These are phyloP conservation scores for Pseudogymnoascus sp. DNA, from an alignment of 2,329 filamentous ascomycete species.

Conservation along the genomic window DNA sequence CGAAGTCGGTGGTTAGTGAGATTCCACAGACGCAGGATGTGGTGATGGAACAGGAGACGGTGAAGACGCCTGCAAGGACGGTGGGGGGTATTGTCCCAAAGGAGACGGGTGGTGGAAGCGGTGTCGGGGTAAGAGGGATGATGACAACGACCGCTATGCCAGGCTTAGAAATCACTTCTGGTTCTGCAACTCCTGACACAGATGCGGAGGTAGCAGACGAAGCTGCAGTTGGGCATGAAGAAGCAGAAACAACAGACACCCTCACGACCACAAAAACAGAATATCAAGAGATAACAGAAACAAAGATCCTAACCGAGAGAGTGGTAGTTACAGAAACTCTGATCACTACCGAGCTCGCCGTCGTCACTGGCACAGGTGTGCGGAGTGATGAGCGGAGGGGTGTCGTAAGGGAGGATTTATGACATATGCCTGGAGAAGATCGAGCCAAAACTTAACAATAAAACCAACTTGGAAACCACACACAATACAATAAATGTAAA, in stretches of 20 bases:
- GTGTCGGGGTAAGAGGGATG: not conserved
- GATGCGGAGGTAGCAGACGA: not conserved
- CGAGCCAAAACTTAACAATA: no score
- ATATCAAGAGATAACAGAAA: not conserved
- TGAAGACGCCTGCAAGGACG: not conserved
- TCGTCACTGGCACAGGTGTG: not conserved
- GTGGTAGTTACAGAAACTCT: not conserved
- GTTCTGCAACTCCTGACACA: not conserved
- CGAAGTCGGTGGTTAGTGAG: not conserved
- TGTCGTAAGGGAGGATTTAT: not conserved
- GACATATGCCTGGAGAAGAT: not conserved
- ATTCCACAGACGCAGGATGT: not conserved
- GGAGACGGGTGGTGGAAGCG: not conserved
- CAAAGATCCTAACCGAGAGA: not conserved
- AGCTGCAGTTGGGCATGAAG: not conserved
- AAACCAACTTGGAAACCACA: no score
- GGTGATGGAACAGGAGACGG: not conserved
- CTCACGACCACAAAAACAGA: not conserved
- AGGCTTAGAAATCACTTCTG: not conserved
- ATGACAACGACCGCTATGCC: not conserved
- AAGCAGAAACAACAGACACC: not conserved
- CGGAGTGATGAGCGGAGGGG: not conserved
- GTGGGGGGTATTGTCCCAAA: not conserved
- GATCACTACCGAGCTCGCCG: not conserved
- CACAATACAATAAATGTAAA: not conserved